phyloP scores from a whole-genome alignment of 2,329 filamentous ascomycete genomes.

The Colletotrichum lini region DNA sequence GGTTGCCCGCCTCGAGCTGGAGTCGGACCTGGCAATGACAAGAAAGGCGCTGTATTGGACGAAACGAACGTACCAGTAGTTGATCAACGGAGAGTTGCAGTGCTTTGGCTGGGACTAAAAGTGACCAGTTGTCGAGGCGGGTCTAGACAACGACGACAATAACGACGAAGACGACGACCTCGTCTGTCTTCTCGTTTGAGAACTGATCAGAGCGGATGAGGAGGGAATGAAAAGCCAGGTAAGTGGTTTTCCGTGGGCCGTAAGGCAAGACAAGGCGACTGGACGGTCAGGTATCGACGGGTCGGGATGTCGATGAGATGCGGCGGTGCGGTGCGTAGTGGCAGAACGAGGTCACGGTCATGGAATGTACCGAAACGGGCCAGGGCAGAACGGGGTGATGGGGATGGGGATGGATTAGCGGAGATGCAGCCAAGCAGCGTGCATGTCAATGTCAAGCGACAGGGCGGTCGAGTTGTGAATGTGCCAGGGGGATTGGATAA shows the following conservation, averaged over 20 bases:
- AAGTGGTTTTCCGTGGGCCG: not conserved
- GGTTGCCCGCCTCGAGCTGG: constrained; percentile 38
- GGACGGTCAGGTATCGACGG: constrained; percentile 24
- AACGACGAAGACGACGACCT: not conserved
- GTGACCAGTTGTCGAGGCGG: constrained; percentile 9
- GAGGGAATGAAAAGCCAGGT: not conserved
- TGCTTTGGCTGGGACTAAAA: constrained; percentile 8
- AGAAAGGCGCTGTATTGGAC: constrained; percentile 33
- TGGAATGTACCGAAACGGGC: constrained; percentile 41
- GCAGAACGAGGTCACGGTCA: constrained; percentile 31
- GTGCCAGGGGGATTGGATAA: constrained; percentile 24
- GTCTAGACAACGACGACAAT: constrained; percentile 16
- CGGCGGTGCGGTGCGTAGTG: constrained; percentile 34
- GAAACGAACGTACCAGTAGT: constrained; percentile 27
- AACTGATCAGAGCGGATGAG: constrained; percentile 1
- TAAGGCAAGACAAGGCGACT: constrained; percentile 12
- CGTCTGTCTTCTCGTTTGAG: constrained; percentile 9
- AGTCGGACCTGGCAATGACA: constrained; percentile 32
- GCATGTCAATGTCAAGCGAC: constrained; percentile 22
- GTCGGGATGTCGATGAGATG: constrained; percentile 36
- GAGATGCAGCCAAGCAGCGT: constrained; percentile 28
- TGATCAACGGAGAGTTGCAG: constrained; percentile 17
- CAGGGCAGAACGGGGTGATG: constrained; percentile 29
- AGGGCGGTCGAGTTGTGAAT: constrained; percentile 32
- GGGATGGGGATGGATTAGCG: constrained; percentile 28